Base-by-base conservation (phyloP, 495 filamentous ascomycete species). In the Xanthoparmelia taractica region DNA sequence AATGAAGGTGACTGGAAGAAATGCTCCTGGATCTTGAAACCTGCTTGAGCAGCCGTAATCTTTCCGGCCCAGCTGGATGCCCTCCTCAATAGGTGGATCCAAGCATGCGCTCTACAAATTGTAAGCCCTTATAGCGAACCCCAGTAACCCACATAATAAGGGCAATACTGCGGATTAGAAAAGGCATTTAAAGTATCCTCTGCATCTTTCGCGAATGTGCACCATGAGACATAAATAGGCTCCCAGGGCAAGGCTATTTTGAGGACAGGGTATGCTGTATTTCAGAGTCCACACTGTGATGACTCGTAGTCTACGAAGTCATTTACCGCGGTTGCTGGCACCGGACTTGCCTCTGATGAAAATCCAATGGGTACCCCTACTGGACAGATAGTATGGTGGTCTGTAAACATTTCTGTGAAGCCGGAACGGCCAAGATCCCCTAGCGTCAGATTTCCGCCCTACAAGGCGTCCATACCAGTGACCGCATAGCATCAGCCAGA, bases 41-140 rank as follows among this genome's bases (percentile, higher is more conserved):
- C 10, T 12, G 23, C n/a, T 23, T 48, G n/a, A 48, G 23, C 18
- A 41, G 38, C 38, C 2, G 12, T 36, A 8, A 15, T 2, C 10
- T 48, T 5, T 25, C n/a, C 12, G 23, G n/a, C 45, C n/a, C 4
- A 25, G 45, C 45, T 48, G n/a, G 23, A 25, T 25, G 8, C 25
- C 25, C 25, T 29, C 2, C 25, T 25, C 2, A n/a, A n/a, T n/a
- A n/a, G n/a, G n/a, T n/a, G 2, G 12, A 47, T 47, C n/a, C n/a
- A 11, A 40, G 8, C 12, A 40, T 1, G 38, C 11, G 1, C n/a
- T 27, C 52, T 17, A 8, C 18, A 23, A 40, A 2, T 20, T 63
- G 54, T 63, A 34, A 34, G 40, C 61, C 61, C 40, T 29, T 63
- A 63, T 57, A 63, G 61, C 54, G 61, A 63, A 63, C 52, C 61